Base-by-base conservation (phyloP, 2,329 filamentous ascomycete species). In the Aureobasidium sp. region DNA sequence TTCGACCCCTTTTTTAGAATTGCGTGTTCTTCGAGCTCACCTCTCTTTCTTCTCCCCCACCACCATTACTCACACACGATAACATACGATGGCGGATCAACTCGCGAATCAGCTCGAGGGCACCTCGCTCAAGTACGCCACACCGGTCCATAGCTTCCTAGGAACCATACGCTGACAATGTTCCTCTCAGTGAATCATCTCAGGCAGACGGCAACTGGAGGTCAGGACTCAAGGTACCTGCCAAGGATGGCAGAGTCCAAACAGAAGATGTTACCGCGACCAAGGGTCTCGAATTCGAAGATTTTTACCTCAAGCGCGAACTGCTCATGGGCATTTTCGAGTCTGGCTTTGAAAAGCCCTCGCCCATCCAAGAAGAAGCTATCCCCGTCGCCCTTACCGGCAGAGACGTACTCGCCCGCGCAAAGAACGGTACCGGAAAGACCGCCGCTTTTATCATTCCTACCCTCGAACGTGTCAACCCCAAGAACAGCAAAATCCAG, bases 311-410 rank as follows among this genome's bases (percentile, higher is more conserved):
- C 69, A 96, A 96, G 80, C 85, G 94, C 73, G 90, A 96, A 73
- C 80, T 99, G 64, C 85, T 99, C 79, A 99, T 97, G 93, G 94
- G 94, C 65, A 97, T 99, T 68, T 99, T 97, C 76, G 94, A 99
- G 79, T 94, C 94, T 68, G 94, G 94, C 66, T 99, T 97, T 76
- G 94, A 99, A 76, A 97, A 96, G 78, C 94, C 94, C 17, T 99
- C 94, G 62, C 94, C 94, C 12, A 99, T 99, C 70, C 94, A 99
- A 85, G 94, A 99, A 86, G 94, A 97, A 79, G 91, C 94, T 61
- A 97, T 99, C 71, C 94, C 94, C 52, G 93, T 99, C 67, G 94
- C 94, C 56, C 83, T 99, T 62, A 96, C 93, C 52, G 94, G 94
- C 62, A 86, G 93, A 77, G 94, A 99, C 73, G 92, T 99, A 70